Evolutionary conservation across 2,329 filamentous ascomycete genomes (phyloP), one percentile per base, ranked within the genome.

Genomic region (Alternaria triticina): DNA sequence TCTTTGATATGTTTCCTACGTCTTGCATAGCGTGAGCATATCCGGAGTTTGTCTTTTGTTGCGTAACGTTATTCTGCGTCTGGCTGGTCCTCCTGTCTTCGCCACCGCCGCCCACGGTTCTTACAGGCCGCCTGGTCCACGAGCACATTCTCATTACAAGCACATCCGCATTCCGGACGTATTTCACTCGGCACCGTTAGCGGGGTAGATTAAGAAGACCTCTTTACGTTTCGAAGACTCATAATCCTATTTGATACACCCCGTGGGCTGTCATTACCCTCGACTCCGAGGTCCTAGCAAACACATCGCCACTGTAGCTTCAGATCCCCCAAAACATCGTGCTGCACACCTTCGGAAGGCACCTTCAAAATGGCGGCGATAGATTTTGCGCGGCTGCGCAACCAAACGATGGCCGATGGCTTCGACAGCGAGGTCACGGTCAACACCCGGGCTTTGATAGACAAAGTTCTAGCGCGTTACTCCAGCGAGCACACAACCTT

Each of bases 381-480:
- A 62, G 86, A 89, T 71, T 88, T 86, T 72, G 86, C 85, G 75
- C 85, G 90, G 75, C 85, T 99, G 69, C 91, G 93, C 76, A 94
- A 95, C 71, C 91, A 93, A 74, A 96, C 96, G 25, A 88, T 99
- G 83, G 91, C 93, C 61, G 92, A 92, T 69, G 91, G 94, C 65
- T 93, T 97, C 72, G 96, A 98, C 80, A 96, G 98, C 81, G 96
- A 96, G 45, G 96, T 99, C 60, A 99, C 96, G 1, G 96, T 99
- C 75, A 97, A 99, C 77, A 99, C 96, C 52, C 88, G 96, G 75
- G 96, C 96, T 46, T 82, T 99, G 72, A 99, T 99, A 77, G 96
- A 98, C 83, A 99, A 99, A 81, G 95, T 99, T 11, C 87, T 99
- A 54, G 96, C 96, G 10, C 87, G 96, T 76, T 99, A 99, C 79